Percentiles rank a stretch among this genome's conserved stretches.
phyloP scores from a whole-genome alignment of 345 rosid genomes.

The Turritis glabra region DNA sequence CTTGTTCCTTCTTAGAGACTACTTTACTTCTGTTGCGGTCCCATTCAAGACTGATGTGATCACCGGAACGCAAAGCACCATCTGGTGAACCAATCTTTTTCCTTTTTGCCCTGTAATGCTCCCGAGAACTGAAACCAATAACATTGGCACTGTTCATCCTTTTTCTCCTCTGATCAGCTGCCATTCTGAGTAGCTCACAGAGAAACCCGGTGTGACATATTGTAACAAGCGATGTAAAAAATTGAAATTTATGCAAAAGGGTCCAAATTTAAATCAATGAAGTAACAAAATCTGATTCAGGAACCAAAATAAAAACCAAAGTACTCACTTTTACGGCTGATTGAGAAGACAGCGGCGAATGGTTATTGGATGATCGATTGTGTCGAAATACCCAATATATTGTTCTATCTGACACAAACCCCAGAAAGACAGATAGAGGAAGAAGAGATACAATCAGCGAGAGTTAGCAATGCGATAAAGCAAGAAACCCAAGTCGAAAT shows the following conservation, averaged over 20 bases:
- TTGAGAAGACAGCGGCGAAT: conserved; percentile 13
- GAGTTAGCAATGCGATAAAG: conserved; percentile 22
- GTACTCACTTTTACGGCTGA: conserved; percentile 23
- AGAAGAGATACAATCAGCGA: background rate
- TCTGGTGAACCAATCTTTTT: conserved; percentile 52
- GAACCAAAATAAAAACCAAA: background rate
- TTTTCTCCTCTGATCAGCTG: conserved; percentile 82
- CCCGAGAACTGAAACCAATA: conserved; percentile 54
- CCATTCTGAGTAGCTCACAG: conserved; percentile 54
- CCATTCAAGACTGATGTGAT: conserved; percentile 88
- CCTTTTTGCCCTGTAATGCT: conserved; percentile 64
- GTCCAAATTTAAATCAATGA: background rate
- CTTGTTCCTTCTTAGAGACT: conserved; percentile 82
- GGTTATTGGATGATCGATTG: conserved; percentile 4
- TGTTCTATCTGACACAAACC: conserved; percentile 18
- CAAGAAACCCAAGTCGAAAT: conserved; percentile 3
- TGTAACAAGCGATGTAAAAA: conserved; percentile 5
- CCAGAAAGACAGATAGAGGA: conserved; percentile 8
- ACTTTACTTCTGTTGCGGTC: conserved; percentile 59
- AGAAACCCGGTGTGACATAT: background rate
- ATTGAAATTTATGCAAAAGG: conserved; percentile 2
- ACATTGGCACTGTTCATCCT: conserved; percentile 63
- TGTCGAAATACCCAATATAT: background rate
- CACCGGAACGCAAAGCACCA: conserved; percentile 52
- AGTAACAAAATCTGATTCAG: conserved; percentile 19